phyloP scores from a whole-genome alignment of 345 rosid species.

The Mercurialis annua region DNA sequence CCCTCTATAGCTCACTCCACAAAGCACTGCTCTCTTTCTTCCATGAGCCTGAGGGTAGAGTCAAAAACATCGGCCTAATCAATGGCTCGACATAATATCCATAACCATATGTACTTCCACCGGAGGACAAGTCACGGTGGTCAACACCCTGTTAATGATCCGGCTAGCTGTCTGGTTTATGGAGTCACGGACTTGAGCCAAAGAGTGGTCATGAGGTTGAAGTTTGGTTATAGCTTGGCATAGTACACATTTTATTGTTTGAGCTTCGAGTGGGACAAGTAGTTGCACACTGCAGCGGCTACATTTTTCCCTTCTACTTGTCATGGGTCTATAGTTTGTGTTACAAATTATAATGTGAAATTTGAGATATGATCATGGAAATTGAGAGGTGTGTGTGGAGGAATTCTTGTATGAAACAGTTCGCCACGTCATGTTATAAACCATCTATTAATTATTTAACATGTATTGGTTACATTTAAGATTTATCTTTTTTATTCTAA shows the following conservation, averaged over 20 bases:
- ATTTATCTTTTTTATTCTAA: too few relatives aligned
- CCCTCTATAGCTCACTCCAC: constrained; percentile 48
- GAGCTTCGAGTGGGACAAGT: constrained; percentile 38
- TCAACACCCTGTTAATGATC: constrained; percentile 16
- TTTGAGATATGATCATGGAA: background rate
- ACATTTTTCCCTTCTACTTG: constrained; percentile 46
- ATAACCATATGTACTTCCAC: constrained; percentile 13
- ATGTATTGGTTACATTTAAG: too few relatives aligned
- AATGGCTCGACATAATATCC: constrained; percentile 14
- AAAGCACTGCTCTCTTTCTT: constrained; percentile 51
- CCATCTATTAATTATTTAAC: too few relatives aligned
- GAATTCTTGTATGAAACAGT: too few relatives aligned
- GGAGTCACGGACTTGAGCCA: constrained; percentile 22
- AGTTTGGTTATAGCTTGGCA: constrained; percentile 44
- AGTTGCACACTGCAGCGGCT: constrained; percentile 46
- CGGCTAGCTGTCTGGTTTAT: constrained; percentile 17
- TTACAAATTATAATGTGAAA: background rate
- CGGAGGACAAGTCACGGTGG: constrained; percentile 9
- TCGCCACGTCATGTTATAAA: too few relatives aligned
- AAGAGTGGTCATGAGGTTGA: constrained; percentile 21
- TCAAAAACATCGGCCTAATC: constrained; percentile 1
- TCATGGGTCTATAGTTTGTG: constrained; percentile 8
- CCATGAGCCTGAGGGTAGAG: constrained; percentile 28
- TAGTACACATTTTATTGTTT: constrained; percentile 32
- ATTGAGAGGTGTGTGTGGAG: too few relatives aligned